Percentiles rank a stretch among this genome's conserved stretches.
These are phyloP conservation scores for Eucalyptus leucophloia DNA, from an alignment of 345 rosid species.

Conservation along the genomic window DNA sequence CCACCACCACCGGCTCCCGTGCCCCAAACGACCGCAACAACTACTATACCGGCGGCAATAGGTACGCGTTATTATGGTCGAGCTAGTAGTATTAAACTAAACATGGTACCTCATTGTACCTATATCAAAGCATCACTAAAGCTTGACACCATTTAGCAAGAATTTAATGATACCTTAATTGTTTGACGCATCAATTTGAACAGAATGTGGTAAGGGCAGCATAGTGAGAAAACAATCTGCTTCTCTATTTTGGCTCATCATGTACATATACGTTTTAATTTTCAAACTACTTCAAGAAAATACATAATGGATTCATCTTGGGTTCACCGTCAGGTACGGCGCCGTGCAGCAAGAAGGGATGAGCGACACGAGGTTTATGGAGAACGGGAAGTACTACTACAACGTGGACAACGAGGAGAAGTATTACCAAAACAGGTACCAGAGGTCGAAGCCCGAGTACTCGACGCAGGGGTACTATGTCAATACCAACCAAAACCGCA, in stretches of 20 bases:
- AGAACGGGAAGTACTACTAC: constrained; percentile 23
- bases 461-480: background rate
- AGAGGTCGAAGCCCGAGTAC: background rate
- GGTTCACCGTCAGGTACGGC: background rate
- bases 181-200: background rate
- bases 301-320: background rate
- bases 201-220: background rate
- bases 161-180: background rate
- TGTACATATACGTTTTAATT: background rate
- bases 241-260: background rate
- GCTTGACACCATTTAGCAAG: background rate
- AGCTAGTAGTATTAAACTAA: background rate
- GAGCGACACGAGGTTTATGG: constrained; percentile 44
- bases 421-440: background rate
- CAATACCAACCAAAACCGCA: background rate
- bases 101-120: background rate
- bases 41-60: background rate
- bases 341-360: constrained; percentile 14
- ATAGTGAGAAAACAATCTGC: background rate
- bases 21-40: constrained; percentile 1
- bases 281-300: background rate
- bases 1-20: background rate
- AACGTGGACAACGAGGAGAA: constrained; percentile 7
- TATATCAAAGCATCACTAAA: background rate
- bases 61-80: background rate